Evolutionary conservation across 768 basidiomycete genomes (phyloP), one percentile per base, ranked within the genome.

Genomic region (Boletus sp.): DNA sequence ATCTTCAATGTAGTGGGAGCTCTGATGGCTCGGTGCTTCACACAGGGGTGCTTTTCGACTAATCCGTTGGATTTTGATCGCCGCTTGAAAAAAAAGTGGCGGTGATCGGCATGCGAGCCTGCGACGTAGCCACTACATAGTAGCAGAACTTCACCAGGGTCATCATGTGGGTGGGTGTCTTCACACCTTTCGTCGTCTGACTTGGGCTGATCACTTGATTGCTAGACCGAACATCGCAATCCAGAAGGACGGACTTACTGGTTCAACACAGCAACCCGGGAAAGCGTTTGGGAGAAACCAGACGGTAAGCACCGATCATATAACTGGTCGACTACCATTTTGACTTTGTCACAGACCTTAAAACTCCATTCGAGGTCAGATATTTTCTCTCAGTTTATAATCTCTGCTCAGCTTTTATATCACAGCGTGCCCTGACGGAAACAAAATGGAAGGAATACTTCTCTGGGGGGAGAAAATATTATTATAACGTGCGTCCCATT

Each of bases 221-320:
- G 34, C 1, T 58, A 95, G 93, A 93, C 91, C 3, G 94, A 96
- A 67, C 92, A 97, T 73, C 85, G 90, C 33, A 96, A 95, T 73
- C 86, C 91, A 2, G 96, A 97, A 67, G 94, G 94, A n/a, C 79
- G 93, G n/a, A 93, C 91, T 0, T 98, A 98, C 66, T 98, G 95
- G 95, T 94, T 93, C 73, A 94, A 97, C 68, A 85, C 91, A 0
- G 80, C 77, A 10, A 90, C 88, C 4, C 84, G 87, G 64, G 90
- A 92, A 63, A 96, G 93, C 66, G 93, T 95, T 49, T 98, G 95
- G 96, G 95, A 98, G 74, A 99, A 98, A 69, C 97, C 97, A 55
- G 91, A 95, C 70, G 90, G 90, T 90, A 62, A 62, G 80, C 64
- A 47, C 49, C 29, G 9, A 51, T 53, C 50, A 30, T 44, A 37